phyloP scores from a whole-genome alignment of 1,284 basidiomycete genomes.

The Sanguinoderma infundibulare region DNA sequence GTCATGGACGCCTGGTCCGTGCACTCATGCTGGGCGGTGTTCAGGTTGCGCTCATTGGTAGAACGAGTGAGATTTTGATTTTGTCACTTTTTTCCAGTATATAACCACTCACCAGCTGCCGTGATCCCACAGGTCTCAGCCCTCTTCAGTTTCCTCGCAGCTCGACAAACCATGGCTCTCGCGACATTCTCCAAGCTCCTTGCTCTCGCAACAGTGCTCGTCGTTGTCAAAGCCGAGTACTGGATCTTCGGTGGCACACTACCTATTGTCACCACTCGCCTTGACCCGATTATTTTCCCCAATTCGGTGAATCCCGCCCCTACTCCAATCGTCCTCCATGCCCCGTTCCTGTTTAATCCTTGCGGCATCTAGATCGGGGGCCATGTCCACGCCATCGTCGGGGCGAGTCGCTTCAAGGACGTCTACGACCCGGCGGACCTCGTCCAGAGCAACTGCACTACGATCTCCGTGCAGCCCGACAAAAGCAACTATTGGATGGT shows the following conservation, averaged over 20 bases:
- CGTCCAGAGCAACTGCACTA: conserved; percentile 29
- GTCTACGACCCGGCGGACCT: conserved; percentile 28
- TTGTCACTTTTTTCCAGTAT: not conserved
- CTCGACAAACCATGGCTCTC: not conserved
- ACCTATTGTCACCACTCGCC: conserved; percentile 31
- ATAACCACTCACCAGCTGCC: not conserved
- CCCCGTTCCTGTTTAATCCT: not conserved
- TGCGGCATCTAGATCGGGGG: conserved; percentile 15
- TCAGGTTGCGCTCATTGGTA: too few species aligned
- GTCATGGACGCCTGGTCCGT: not conserved
- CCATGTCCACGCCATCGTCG: conserved; percentile 37
- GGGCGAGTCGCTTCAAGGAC: conserved; percentile 30
- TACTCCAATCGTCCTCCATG: not conserved
- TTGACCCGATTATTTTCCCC: conserved; percentile 36
- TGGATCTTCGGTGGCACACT: conserved; percentile 32
- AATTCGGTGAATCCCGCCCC: conserved; percentile 21
- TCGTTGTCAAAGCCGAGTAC: conserved; percentile 28
- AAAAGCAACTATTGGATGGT: conserved; percentile 35
- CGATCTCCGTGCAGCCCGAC: conserved; percentile 30
- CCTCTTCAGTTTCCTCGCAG: not conserved
- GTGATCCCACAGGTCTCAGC: not conserved
- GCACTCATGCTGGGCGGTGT: not conserved
- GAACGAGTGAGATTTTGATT: not conserved
- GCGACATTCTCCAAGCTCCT: conserved; percentile 18
- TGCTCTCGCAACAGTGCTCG: conserved; percentile 21